These are phyloP conservation scores for Geranium incanum DNA, from an alignment of 441 rosid genomes.

Conservation along the genomic window DNA sequence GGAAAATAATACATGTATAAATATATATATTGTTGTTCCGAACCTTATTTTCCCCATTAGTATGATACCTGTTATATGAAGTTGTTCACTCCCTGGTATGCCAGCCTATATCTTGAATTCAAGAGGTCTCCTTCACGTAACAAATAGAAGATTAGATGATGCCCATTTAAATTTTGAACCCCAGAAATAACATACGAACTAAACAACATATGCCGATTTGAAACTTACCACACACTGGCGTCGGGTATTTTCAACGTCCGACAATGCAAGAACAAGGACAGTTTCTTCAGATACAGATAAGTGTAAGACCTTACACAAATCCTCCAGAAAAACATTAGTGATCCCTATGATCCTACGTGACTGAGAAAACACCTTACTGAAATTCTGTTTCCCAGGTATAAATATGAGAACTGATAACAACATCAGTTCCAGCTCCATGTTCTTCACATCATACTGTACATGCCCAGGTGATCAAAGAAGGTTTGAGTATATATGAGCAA, in stretches of 20 bases:
- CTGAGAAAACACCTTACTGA: constrained; percentile 54
- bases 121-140: too few species aligned
- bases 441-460: constrained; percentile 32
- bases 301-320: constrained; percentile 39
- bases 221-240: constrained; percentile 44
- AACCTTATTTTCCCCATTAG: too few species aligned
- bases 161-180: too few species aligned
- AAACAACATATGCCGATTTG: constrained; percentile 1
- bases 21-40: too few species aligned
- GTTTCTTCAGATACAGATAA: constrained; percentile 66
- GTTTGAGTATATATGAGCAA: constrained; percentile 22
- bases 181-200: too few species aligned
- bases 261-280: constrained; percentile 62
- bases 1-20: too few species aligned
- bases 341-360: constrained; percentile 44
- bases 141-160: too few species aligned
- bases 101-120: too few species aligned
- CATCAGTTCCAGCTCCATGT: constrained; percentile 41
- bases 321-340: constrained; percentile 43
- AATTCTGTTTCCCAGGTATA: constrained; percentile 52
- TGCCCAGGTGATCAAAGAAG: constrained; percentile 51
- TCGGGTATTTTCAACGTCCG: constrained; percentile 50
- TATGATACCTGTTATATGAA: too few species aligned
- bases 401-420: constrained; percentile 52
- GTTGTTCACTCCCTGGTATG: too few species aligned